Evolutionary conservation across 108 stramenopile genomes (phyloP).

Genomic region (Nannochloropsis salina): DNA sequence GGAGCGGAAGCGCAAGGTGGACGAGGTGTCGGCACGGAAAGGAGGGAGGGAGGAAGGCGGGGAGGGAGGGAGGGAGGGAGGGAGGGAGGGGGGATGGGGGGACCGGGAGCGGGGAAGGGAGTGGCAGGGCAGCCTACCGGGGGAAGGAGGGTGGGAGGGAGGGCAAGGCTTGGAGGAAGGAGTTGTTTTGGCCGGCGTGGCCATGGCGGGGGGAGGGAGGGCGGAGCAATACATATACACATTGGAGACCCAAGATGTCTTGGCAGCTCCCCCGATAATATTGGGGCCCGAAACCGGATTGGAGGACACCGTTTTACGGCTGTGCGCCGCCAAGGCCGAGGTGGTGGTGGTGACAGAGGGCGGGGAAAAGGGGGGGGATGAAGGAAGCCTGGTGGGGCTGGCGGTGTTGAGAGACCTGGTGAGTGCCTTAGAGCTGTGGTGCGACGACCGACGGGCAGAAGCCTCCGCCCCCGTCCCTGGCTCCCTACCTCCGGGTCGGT

Average conservation of each 20-base stretch:
- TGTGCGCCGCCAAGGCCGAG: not conserved
- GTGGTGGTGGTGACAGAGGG: not conserved
- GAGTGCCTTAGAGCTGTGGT: not conserved
- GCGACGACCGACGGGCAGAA: not conserved
- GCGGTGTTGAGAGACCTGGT: not conserved
- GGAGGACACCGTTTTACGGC: not conserved
- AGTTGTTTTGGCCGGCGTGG: not conserved
- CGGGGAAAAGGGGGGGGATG: not conserved
- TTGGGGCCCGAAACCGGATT: not conserved
- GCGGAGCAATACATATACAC: not conserved
- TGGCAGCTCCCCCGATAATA: not conserved
- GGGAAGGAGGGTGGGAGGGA: slow-evolving; percentile 12
- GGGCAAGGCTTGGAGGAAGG: not conserved
- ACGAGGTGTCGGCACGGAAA: not conserved
- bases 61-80: not conserved
- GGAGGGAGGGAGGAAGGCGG: not conserved
- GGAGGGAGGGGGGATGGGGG: not conserved
- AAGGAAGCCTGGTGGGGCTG: not conserved
- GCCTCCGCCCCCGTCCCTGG: not conserved
- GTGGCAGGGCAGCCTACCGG: not conserved
- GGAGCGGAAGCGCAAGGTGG: not conserved
- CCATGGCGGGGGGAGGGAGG: not conserved
- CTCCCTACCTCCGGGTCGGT: not conserved
- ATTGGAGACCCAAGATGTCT: not conserved
- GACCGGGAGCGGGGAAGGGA: not conserved